phyloP scores from a whole-genome alignment of 2,329 filamentous ascomycete genomes.

The Aspergillus hiratsukae region DNA sequence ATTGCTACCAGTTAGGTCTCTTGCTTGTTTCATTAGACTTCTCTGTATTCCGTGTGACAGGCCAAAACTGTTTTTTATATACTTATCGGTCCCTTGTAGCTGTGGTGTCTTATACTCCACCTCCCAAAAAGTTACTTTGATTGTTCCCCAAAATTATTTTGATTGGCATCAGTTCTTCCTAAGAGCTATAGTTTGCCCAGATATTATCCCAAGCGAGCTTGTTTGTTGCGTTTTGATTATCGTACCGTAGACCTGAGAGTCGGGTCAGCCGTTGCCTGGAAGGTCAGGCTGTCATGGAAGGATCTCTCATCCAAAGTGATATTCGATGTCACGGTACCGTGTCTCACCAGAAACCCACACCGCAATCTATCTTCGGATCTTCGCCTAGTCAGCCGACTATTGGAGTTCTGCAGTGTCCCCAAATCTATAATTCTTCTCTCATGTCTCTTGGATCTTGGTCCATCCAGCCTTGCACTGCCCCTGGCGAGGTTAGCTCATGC shows the following conservation, averaged over 20 bases:
- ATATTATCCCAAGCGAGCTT: not conserved
- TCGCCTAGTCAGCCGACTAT: not conserved
- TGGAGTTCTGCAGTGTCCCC: not conserved
- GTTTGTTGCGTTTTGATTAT: not conserved
- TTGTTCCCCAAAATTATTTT: not conserved
- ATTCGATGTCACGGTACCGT: not conserved
- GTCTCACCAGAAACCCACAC: not conserved
- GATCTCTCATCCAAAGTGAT: not conserved
- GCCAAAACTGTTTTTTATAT: not conserved
- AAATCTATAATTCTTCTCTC: not conserved
- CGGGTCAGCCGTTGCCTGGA: not conserved
- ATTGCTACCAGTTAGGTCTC: not conserved
- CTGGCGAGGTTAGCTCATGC: not conserved
- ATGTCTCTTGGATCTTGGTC: not conserved
- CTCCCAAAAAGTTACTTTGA: not conserved
- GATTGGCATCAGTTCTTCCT: not conserved
- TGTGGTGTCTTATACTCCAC: not conserved
- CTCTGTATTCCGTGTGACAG: no score
- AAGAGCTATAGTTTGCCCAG: not conserved
- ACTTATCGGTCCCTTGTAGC: not conserved
- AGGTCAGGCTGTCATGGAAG: not conserved
- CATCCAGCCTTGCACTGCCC: not conserved
- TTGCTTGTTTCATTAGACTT: not conserved
- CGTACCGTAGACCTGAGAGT: not conserved
- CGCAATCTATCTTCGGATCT: not conserved